Base-by-base conservation (phyloP, 805 yeast genomes). In the Lachancea cidri region DNA sequence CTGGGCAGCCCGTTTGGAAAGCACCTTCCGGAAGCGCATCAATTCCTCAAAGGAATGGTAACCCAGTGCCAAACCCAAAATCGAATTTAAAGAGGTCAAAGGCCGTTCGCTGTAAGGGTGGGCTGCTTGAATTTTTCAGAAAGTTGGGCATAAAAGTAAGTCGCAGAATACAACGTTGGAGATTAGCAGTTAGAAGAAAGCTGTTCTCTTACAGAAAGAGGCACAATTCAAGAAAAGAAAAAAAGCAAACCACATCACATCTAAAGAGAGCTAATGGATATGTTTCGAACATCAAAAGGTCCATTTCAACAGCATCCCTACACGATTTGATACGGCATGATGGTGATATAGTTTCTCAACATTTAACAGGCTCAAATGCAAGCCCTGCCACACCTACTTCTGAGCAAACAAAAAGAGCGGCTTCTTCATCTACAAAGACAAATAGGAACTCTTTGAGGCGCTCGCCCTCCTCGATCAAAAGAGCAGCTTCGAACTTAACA, bases 41-140 rank as follows among this genome's bases (percentile, higher is more conserved):
- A 7, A 22, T 22, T 11, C 9, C 27, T 7, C 11, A 7, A 7
- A 11, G 9, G 27, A 22, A 11, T 11, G 9, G 27, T 11, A 22
- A 7, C 7, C 9, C 11, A 22, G 9, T 11, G 27, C 27, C 27
- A 22, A 22, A 27, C 29, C n/a, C 36, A 8, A 9, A 55, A 42
- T 53, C 65, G 1, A 55, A 62, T 2, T 32, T 60, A 36, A 60
- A 57, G 39, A 57, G 65, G 54, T 54, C 62, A 3, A 53, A 55
- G 35, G 72, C 71, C 4, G 53, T 67, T 24, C 61, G 62, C 42
- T 65, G 66, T 44, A 60, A 62, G 33, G 64, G 69, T 34, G 71
- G 71, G 13, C 55, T 69, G 49, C 49, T 68, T 22, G 47, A 62
- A 9, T 61, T 55, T 36, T 50, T 66, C 36, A 51, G 52, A 11